Base-by-base conservation (phyloP, 495 filamentous ascomycete genomes). In the Penicillium tannophilum region DNA sequence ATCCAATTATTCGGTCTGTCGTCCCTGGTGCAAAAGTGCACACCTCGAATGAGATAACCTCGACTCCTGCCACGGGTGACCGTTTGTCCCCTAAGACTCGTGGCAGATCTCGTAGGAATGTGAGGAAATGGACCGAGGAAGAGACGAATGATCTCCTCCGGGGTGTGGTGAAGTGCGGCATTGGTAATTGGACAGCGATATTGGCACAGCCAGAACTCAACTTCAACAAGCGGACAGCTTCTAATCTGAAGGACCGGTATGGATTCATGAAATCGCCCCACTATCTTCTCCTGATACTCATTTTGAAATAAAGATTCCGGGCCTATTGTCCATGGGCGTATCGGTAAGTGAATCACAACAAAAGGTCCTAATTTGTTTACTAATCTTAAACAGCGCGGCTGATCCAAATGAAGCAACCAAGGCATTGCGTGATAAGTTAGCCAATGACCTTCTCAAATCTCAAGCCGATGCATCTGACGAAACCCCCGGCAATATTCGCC, bases 101-200 rank as follows among this genome's bases (percentile, higher is more conserved):
- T 6, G 77, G 77, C 33, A 74, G 77, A 36, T 78, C 76, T 6
- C 75, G 76, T 50, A 79, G 75, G 50, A 79, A 78, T 39, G 20
- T 79, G 59, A 82, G 81, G 55, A 89, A 85, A 62, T 97, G 92
- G 92, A 87, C 87, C 0, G 88, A 94, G 51, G 86, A 92, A 63
- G 92, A 97, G 68, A 95, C 91, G 2, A 84, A 86, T 24, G 81
- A 88, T 53, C 74, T 97, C 11, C 71, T 95, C 28, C 79, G 86
- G 54, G 92, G 91, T 2, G 91, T 95, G 17, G 80, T 85, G 42
- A 88, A 86, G 57, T 90, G 92, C 69, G 92, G 92, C 0, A 87
- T 95, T 53, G 92, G 92, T 19, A 91, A 86, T 66, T 97, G 92
- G 92, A 94, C 88, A 39, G 84, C 84, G 44, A 95, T 97, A 16